These are phyloP conservation scores for Arbutus unedo DNA, from an alignment of 148 eudicot genomes.

Conservation along the genomic window DNA sequence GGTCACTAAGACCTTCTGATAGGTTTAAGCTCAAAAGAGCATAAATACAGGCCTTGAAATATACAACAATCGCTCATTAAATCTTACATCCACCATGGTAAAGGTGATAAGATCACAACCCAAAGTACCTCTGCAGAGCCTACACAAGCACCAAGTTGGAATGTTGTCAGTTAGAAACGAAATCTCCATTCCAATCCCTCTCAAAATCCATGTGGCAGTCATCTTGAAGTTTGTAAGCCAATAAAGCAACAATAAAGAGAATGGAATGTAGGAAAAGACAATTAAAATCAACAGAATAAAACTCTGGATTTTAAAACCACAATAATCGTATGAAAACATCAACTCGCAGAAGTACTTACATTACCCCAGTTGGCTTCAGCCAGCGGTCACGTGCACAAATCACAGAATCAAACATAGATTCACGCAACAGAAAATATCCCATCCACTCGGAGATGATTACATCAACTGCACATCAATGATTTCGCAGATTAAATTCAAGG, in stretches of 20 bases:
- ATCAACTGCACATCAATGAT: conserved; percentile 64
- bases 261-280: neutral
- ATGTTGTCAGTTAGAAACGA: neutral
- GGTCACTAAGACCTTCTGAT: neutral
- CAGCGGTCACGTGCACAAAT: conserved; percentile 95
- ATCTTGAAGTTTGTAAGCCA: neutral
- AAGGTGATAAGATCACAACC: neutral
- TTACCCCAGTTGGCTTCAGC: conserved; percentile 88
- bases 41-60: too few species aligned
- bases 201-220: neutral
- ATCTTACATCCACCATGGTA: neutral
- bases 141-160: neutral
- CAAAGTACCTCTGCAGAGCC: neutral
- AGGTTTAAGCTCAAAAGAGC: too few species aligned
- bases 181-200: neutral
- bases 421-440: conserved; percentile 98
- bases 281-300: neutral
- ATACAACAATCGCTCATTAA: neutral
- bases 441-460: conserved; percentile 98
- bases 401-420: conserved; percentile 98
- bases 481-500: conserved; percentile 15
- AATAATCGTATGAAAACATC: neutral
- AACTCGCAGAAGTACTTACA: conserved; percentile 48
- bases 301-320: neutral
- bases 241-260: conserved; percentile 3